These are phyloP conservation scores for Parietichytrium sp. DNA, from an alignment of 108 stramenopile species.

Conservation along the genomic window DNA sequence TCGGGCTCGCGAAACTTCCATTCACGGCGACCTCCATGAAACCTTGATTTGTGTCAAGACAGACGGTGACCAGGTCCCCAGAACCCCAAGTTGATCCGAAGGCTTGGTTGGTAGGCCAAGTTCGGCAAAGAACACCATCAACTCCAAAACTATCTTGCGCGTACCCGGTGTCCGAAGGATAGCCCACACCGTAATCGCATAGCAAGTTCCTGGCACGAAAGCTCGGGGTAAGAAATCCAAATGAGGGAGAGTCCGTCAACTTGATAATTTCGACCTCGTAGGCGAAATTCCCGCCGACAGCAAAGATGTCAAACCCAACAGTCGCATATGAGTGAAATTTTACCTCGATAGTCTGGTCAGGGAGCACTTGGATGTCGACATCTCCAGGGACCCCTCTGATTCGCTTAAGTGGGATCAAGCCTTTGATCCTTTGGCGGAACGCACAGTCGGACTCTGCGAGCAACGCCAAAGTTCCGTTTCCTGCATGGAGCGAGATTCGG, in stretches of 20 bases:
- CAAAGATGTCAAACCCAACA: background rate
- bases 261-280: background rate
- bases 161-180: background rate
- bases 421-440: background rate
- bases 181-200: background rate
- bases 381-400: constrained; percentile 14
- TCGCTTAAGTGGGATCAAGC: background rate
- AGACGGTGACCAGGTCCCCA: background rate
- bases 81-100: background rate
- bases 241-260: background rate
- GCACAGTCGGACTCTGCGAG: background rate
- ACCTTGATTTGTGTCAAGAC: background rate
- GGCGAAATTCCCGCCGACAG: background rate
- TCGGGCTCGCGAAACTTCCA: background rate
- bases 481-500: background rate
- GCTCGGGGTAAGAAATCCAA: background rate
- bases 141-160: background rate
- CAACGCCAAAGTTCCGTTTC: background rate
- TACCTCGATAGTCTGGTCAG: background rate
- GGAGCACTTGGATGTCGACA: background rate
- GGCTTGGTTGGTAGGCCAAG: background rate
- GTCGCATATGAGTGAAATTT: background rate
- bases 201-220: background rate
- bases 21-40: background rate
- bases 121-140: background rate